Conservation (phyloP, 306 rosid genomes). For the Vigna reflexopilosa region DNA sequence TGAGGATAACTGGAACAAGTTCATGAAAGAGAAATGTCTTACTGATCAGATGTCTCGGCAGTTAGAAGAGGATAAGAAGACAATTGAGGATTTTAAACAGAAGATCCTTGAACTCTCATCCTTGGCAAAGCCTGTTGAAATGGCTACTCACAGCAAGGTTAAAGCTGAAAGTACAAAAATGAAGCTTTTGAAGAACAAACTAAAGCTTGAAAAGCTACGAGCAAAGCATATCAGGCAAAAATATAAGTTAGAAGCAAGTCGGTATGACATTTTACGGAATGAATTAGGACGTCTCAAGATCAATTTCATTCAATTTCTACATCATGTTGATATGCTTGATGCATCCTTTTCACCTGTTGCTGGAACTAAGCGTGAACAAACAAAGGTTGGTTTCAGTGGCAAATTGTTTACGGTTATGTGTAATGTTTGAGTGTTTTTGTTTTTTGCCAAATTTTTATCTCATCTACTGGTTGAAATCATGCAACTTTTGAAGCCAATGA, state of each 20-base stretch:
- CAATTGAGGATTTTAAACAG: conserved; percentile 58
- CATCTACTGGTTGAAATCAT: conserved; percentile 8
- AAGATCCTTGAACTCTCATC: conserved; percentile 56
- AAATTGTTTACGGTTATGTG: conserved; percentile 27
- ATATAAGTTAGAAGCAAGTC: conserved; percentile 67
- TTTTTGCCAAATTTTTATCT: conserved; percentile 10
- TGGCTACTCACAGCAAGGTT: conserved; percentile 41
- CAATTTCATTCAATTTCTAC: conserved; percentile 62
- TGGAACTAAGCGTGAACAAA: conserved; percentile 50
- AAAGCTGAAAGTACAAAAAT: conserved; percentile 51
- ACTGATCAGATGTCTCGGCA: conserved; percentile 63
- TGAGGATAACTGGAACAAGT: conserved; percentile 65
- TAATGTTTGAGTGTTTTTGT: conserved; percentile 35
- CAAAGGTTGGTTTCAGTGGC: conserved; percentile 71
- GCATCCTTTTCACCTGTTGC: conserved; percentile 51
- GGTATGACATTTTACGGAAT: conserved; percentile 49
- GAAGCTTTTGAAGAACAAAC: conserved; percentile 67
- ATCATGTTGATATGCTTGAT: conserved; percentile 64
- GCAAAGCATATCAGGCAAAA: conserved; percentile 62
- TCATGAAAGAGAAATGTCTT: conserved; percentile 59
- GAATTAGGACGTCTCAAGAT: conserved; percentile 67
- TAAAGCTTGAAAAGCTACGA: conserved; percentile 70
- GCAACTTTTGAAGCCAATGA: conserved; percentile 9
- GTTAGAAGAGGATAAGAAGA: conserved; percentile 59
- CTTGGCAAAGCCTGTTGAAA: conserved; percentile 51